Evolutionary conservation across 2,329 filamentous ascomycete genomes (phyloP).

Genomic region (Aspergillus bombycis): DNA sequence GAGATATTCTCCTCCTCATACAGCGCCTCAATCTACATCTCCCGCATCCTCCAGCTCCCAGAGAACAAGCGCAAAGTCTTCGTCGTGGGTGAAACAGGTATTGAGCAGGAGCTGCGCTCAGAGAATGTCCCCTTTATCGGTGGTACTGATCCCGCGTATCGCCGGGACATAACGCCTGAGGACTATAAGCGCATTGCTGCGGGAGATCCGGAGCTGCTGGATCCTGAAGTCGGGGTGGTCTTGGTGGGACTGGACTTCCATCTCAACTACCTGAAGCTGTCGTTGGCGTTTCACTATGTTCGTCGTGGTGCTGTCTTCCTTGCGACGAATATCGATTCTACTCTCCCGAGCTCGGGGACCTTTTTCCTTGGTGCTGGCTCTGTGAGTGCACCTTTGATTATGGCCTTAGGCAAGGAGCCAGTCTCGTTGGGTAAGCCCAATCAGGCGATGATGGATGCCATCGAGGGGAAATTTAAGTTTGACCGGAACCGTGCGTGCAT

Average conservation of each 20-base stretch:
- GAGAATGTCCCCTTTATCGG: constrained; percentile 82
- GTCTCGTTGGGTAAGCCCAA: constrained; percentile 89
- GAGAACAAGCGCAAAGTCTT: constrained; percentile 88
- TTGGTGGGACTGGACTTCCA: constrained; percentile 92
- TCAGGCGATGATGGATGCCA: constrained; percentile 98
- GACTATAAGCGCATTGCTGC: constrained; percentile 78
- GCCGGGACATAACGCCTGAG: constrained; percentile 75
- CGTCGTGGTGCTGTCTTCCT: constrained; percentile 79
- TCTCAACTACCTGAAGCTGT: constrained; percentile 90
- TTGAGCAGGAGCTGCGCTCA: constrained; percentile 82
- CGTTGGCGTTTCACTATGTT: constrained; percentile 84
- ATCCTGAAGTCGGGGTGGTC: constrained; percentile 87
- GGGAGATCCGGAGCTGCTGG: constrained; percentile 71
- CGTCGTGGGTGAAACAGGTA: constrained; percentile 86
- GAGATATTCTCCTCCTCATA: constrained; percentile 97
- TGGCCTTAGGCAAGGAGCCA: constrained; percentile 71
- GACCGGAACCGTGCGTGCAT: constrained; percentile 86
- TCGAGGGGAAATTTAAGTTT: constrained; percentile 93
- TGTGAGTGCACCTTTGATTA: constrained; percentile 74
- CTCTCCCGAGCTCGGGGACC: constrained; percentile 76
- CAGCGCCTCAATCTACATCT: constrained; percentile 93
- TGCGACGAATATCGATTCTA: constrained; percentile 91
- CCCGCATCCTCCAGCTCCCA: constrained; percentile 81
- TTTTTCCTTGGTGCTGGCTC: constrained; percentile 93
- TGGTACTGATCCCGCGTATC: constrained; percentile 78